Base-by-base conservation (phyloP, 2,329 filamentous ascomycete species). In the Arthrobotrys conoides region DNA sequence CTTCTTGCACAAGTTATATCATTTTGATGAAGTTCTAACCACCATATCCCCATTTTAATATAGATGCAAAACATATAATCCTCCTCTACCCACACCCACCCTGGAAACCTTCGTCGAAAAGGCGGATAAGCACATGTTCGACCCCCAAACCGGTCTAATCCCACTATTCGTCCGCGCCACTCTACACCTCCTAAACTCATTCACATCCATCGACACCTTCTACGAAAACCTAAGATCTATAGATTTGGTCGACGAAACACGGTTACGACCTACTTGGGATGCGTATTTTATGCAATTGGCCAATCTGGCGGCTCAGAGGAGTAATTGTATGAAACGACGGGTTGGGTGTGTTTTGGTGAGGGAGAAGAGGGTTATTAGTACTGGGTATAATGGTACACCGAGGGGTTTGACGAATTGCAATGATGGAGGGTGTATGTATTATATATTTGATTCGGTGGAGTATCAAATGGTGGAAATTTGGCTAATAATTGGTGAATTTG, bases 201-300 rank as follows among this genome's bases (percentile, higher is more conserved):
- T 92, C 0, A 87, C 89, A 16, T 91, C 91, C 27, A 85, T 97
- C 0, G 86, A 89, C 9, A 88, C 91, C 81, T 88, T 98, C 5
- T 90, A 93, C 84, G 87, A 88, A 2, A 91, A 92, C 8, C 89
- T 99, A 0, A 87, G 89, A 61, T 88, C 89, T 57, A 88, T 97
- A 6, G 89, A 97, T 83, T 89, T 99, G 27, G 88, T 91, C 0
- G 91, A 96, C 82, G 88, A 91, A 38, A 89, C 92, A 82, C 91
- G 96, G 22, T 87, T 99, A 41, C 90, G 96, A 0, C 96, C 96
- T 0, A 91, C 90, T 61, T 99, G 96, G 96, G 96, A 99, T 85
- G 91, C 92, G 82, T 99, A 99, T 86, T 99, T 99, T 84, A 99
- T 99, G 96, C 90, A 93, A 48, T 87, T 99, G n/a, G 94, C 96